Conservation (phyloP, 257 asterid genomes). For the Fraxinus cuspidata region DNA sequence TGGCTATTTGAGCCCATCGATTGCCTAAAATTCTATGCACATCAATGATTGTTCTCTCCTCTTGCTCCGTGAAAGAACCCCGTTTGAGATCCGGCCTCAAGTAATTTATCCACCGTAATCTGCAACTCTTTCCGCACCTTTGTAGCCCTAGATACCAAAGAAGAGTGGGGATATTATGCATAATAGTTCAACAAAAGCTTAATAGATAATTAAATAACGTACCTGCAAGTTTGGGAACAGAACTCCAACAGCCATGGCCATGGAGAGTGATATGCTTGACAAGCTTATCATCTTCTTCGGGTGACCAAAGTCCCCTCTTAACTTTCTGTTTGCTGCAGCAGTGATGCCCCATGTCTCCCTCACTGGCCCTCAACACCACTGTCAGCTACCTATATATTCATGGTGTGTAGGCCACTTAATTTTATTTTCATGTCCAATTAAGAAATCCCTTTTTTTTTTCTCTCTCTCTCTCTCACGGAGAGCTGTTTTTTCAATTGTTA, state of each 20-base stretch:
- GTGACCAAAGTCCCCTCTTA: conserved; percentile 94
- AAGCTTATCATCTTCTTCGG: conserved; percentile 92
- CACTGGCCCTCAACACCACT: conserved; percentile 13
- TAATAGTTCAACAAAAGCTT: neutral
- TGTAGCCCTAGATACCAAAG: conserved; percentile 50
- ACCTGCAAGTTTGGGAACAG: conserved; percentile 88
- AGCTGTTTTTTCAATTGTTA: conserved; percentile 45
- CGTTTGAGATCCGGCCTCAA: conserved; percentile 88
- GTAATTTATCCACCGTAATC: conserved; percentile 91
- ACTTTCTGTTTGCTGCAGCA: conserved; percentile 97
- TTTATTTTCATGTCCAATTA: conserved; percentile 18
- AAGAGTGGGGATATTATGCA: no score
- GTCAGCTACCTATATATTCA: conserved; percentile 28
- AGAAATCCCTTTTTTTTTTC: conserved; percentile 16
- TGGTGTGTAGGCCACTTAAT: neutral
- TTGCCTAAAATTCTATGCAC: conserved; percentile 86
- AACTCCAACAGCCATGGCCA: conserved; percentile 97
- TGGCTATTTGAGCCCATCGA: conserved; percentile 97
- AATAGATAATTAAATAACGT: neutral
- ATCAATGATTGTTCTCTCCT: conserved; percentile 77
- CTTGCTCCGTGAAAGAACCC: conserved; percentile 79
- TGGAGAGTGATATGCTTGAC: conserved; percentile 58
- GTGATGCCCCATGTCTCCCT: conserved; percentile 71
- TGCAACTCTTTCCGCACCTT: conserved; percentile 95
- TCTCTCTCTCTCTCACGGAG: neutral